Evolutionary conservation across 345 rosid genomes (phyloP).

Genomic region (Linum tenue): DNA sequence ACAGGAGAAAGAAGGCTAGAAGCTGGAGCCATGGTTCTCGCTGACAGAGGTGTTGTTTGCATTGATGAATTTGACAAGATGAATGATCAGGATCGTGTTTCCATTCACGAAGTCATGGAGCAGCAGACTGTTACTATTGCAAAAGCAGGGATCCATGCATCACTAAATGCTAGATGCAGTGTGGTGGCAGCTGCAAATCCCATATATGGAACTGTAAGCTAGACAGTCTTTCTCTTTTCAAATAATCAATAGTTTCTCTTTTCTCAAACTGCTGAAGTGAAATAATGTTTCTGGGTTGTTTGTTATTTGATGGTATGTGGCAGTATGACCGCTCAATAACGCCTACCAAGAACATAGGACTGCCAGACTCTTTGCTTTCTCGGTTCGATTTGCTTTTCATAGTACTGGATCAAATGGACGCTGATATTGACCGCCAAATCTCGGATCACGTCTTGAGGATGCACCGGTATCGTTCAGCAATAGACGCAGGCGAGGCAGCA

Average conservation of each 20-base stretch:
- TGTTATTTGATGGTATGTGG: conserved; percentile 18
- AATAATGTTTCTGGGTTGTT: conserved; percentile 4
- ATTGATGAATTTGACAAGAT: conserved; percentile 99
- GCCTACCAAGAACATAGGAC: conserved; percentile 98
- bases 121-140: conserved; percentile 99
- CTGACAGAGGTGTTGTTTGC: conserved; percentile 92
- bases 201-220: conserved; percentile 93
- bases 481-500: conserved; percentile 56
- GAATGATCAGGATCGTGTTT: conserved; percentile 98
- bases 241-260: neutral
- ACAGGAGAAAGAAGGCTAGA: conserved; percentile 97
- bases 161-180: conserved; percentile 93
- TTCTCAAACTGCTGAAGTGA: conserved; percentile 1
- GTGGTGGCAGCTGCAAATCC: conserved; percentile 99
- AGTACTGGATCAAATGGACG: conserved; percentile 98
- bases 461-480: conserved; percentile 71
- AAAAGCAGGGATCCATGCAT: conserved; percentile 98
- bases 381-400: conserved; percentile 94
- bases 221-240: neutral
- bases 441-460: conserved; percentile 97
- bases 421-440: conserved; percentile 75
- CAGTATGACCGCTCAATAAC: conserved; percentile 98
- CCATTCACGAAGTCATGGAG: conserved; percentile 99
- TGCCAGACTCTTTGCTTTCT: conserved; percentile 97
- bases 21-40: conserved; percentile 99